These are phyloP conservation scores for Oryza brachyantha DNA, from an alignment of 176 grass and related monocot genomes.

Conservation along the genomic window DNA sequence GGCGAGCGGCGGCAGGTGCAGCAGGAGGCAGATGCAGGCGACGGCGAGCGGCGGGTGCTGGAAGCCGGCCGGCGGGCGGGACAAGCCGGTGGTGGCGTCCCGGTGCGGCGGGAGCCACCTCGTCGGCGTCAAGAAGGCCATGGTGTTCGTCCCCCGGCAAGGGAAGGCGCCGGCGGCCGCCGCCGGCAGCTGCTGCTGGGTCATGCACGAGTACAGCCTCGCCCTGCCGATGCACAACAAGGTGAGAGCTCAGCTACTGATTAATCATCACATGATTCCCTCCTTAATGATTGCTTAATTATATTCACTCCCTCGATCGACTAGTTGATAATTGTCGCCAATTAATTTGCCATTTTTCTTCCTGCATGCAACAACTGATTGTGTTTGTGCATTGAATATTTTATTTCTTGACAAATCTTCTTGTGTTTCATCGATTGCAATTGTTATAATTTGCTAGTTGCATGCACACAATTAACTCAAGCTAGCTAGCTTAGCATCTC, in stretches of 20 bases:
- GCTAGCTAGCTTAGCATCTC: background rate
- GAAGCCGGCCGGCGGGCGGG: constrained; percentile 50
- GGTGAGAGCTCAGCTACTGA: too few species aligned
- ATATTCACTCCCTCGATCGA: background rate
- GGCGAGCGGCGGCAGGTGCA: background rate
- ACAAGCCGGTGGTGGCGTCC: constrained; percentile 41
- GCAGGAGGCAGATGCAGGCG: background rate
- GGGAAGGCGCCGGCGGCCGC: constrained; percentile 3
- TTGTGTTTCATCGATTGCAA: background rate
- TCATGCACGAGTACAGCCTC: constrained; percentile 87
- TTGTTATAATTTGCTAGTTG: background rate
- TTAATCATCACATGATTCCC: background rate
- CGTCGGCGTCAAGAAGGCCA: constrained; percentile 61
- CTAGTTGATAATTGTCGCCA: background rate
- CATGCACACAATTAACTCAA: background rate
- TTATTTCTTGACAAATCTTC: background rate
- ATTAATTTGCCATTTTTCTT: constrained; percentile 17
- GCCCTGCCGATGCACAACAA: constrained; percentile 40
- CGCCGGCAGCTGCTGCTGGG: constrained; percentile 39
- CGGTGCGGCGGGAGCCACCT: constrained; percentile 45
- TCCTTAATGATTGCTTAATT: constrained; percentile 3
- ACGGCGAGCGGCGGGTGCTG: constrained; percentile 56
- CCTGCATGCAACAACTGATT: background rate
- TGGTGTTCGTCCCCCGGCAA: constrained; percentile 49
- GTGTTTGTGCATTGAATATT: background rate